Percentiles rank a stretch among this genome's conserved stretches.
Evolutionary conservation across 164 flowering plant genomes (phyloP).

Genomic region (Magnolia changhungtana): DNA sequence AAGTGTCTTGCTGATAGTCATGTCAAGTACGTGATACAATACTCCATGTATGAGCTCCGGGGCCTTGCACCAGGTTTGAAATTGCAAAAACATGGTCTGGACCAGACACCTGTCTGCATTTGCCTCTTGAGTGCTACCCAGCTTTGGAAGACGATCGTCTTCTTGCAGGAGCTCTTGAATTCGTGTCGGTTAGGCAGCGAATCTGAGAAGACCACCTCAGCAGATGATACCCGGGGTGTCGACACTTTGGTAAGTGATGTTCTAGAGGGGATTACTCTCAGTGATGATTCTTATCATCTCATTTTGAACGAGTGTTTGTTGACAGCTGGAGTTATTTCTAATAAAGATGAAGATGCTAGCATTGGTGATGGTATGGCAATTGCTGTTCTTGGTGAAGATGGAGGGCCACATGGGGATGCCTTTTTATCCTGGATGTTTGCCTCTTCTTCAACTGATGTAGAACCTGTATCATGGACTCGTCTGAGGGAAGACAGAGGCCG

Average conservation of each 20-base stretch:
- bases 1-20: conserved; percentile 79
- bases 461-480: conserved; percentile 55
- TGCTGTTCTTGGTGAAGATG: conserved; percentile 31
- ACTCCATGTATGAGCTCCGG: conserved; percentile 72
- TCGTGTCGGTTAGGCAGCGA: conserved; percentile 65
- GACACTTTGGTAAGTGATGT: conserved; percentile 30
- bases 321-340: conserved; percentile 21
- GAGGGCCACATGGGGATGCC: conserved; percentile 38
- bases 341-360: conserved; percentile 21
- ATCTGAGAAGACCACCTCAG: conserved; percentile 47
- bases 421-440: conserved; percentile 78
- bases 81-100: conserved; percentile 56
- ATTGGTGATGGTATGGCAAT: conserved; percentile 6
- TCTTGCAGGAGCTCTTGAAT: conserved; percentile 77
- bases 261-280: conserved; percentile 55
- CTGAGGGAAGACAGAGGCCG: conserved; percentile 62
- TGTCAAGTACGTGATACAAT: conserved; percentile 70
- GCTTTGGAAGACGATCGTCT: conserved; percentile 66
- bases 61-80: conserved; percentile 50
- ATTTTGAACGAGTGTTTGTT: conserved; percentile 55
- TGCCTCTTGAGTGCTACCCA: conserved; percentile 80
- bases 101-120: conserved; percentile 74
- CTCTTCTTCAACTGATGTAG: conserved; percentile 60
- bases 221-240: conserved; percentile 40
- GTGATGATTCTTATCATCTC: conserved; percentile 53